Evolutionary conservation across 2,329 filamentous ascomycete genomes (phyloP).

Genomic region (Ophiosphaerella korrae): DNA sequence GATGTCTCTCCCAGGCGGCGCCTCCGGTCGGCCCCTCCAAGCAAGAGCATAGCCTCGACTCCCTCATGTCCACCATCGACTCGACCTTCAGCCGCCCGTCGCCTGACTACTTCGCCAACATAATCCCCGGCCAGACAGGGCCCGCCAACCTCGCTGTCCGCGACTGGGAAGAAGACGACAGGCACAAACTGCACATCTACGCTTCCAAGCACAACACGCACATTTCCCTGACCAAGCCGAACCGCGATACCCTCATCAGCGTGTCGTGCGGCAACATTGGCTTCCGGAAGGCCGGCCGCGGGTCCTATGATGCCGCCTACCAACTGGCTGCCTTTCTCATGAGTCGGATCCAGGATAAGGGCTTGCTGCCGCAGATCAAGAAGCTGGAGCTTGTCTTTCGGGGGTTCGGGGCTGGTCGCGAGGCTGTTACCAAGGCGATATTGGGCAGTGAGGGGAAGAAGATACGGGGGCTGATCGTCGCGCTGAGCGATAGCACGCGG

Average conservation of each 20-base stretch:
- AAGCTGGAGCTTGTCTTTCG: slow-evolving; percentile 79
- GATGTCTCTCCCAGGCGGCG: slow-evolving; percentile 43
- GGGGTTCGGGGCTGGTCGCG: slow-evolving; percentile 84
- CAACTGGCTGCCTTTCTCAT: slow-evolving; percentile 85
- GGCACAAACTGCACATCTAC: slow-evolving; percentile 87
- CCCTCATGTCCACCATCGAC: slow-evolving; percentile 21
- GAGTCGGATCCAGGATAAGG: slow-evolving; percentile 80
- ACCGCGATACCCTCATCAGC: slow-evolving; percentile 77
- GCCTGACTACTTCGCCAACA: slow-evolving; percentile 16
- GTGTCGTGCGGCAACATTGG: slow-evolving; percentile 86
- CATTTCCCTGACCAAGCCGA: slow-evolving; percentile 84
- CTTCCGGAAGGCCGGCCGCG: slow-evolving; percentile 81
- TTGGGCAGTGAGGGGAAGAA: slow-evolving; percentile 82
- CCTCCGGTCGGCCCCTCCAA: slow-evolving; percentile 10
- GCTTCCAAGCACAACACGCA: slow-evolving; percentile 93
- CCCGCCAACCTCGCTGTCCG: slow-evolving; percentile 19
- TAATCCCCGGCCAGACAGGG: slow-evolving; percentile 22
- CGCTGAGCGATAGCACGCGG: slow-evolving; percentile 83
- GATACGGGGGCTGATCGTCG: slow-evolving; percentile 74
- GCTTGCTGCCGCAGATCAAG: slow-evolving; percentile 75
- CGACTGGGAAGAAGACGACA: slow-evolving; percentile 55
- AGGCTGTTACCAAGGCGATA: slow-evolving; percentile 87
- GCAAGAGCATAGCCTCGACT: slow-evolving; percentile 15
- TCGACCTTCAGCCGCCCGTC: slow-evolving; percentile 21
- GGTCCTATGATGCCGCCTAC: slow-evolving; percentile 88